phyloP scores from a whole-genome alignment of 495 filamentous ascomycete species.

The Podospora tetraspora region DNA sequence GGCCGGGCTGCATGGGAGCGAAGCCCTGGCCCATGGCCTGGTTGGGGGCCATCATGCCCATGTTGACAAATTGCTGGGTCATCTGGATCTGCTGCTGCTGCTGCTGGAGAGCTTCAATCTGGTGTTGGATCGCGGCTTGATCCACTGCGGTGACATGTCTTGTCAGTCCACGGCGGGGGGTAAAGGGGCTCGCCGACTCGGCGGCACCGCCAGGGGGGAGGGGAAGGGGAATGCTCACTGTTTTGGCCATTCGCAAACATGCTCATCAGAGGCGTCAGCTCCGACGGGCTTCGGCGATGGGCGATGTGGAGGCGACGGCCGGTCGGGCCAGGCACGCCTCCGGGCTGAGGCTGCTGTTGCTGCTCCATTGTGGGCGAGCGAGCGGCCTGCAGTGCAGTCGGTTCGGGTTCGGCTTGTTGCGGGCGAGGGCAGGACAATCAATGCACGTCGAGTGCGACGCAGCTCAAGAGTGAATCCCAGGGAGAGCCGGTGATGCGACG shows the following conservation, averaged over 20 bases:
- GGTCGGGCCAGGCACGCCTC: constrained; percentile 71
- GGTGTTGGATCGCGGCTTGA: constrained; percentile 97
- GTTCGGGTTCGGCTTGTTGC: background rate
- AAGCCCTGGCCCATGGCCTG: constrained; percentile 70
- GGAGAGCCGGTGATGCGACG: background rate
- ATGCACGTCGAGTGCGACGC: constrained; percentile 50
- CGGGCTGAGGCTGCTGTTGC: constrained; percentile 45
- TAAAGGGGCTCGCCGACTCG: background rate
- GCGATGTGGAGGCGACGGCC: constrained; percentile 95
- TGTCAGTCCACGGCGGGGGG: constrained; percentile 22
- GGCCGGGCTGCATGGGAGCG: constrained; percentile 58
- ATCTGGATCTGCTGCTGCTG: constrained; percentile 97
- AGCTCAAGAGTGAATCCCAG: background rate
- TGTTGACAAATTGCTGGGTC: constrained; percentile 93
- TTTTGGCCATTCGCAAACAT: constrained; percentile 54
- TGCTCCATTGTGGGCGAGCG: constrained; percentile 59
- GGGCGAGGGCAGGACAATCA: constrained; percentile 11
- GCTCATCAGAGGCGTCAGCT: constrained; percentile 98
- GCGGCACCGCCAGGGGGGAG: background rate
- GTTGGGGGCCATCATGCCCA: constrained; percentile 83
- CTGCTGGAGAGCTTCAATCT: constrained; percentile 95
- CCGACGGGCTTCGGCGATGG: constrained; percentile 93
- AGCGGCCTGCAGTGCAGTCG: constrained; percentile 17
- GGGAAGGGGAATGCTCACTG: constrained; percentile 38
- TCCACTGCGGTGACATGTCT: constrained; percentile 60